Base-by-base conservation (phyloP, 495 filamentous ascomycete species). In the Friedmanniomyces endolithicus region DNA sequence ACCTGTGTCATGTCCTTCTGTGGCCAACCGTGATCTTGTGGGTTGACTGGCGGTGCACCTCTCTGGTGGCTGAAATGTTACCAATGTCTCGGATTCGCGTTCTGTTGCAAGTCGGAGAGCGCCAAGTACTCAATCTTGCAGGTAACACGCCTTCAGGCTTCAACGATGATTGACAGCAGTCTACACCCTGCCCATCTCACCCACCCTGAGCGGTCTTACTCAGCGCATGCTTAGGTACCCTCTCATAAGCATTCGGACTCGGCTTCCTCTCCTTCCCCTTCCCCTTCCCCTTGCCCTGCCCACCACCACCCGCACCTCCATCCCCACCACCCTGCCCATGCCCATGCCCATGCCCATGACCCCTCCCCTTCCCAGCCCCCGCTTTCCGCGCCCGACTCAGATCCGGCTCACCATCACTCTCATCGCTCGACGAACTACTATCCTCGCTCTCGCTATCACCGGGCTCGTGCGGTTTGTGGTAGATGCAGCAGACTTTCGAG, bases 401-500 rank as follows among this genome's bases (percentile, higher is more conserved):
- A 25, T 82, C 80, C 16, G 63, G 63, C 53, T 81, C 82, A 46
- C 62, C 63, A 43, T 71, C 69, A 22, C 75, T 79, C 16, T 68
- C 69, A 17, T 63, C 63, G 40, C 61, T 58, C 9, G 77, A 79
- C 41, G 76, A 81, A 25, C 81, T 82, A 24, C 82, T 84, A 61
- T 89, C 85, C 54, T 84, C 84, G 57, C 81, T 87, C 16, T 87
- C 94, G 67, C 51, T 55, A 34, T 96, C 92, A 68, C 84, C 92
- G 9, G 89, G 79, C 39, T 76, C 79, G 50, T 82, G 83, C 1
- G 87, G 80, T 56, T 86, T 85, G 72, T 94, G 89, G 73, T 96
- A 99, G 66, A 97, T 97, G 68, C 92, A 99, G 78, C 92, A 99
- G 22, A 97, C 94, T 96, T 99, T 99, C 0, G 85, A 90, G 41